Conservation (phyloP, 345 rosid species). For the Gossypium longicalyx region DNA sequence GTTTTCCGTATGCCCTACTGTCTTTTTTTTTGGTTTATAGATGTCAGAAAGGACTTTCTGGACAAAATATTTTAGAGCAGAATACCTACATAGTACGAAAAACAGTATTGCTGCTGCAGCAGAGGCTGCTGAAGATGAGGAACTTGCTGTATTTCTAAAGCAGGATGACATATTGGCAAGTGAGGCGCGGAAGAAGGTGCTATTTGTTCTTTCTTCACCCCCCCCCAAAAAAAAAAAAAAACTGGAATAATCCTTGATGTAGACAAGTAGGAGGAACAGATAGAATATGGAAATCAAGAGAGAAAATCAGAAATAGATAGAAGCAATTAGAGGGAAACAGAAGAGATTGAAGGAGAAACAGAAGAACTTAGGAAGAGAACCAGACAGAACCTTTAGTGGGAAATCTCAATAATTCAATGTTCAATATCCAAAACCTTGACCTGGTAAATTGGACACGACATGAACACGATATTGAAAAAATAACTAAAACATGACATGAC, state of each 20-base stretch:
- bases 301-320: not conserved
- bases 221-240: too few species aligned
- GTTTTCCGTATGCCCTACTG: slow-evolving; percentile 13
- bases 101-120: slow-evolving; percentile 77
- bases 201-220: not conserved
- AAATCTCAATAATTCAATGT: not conserved
- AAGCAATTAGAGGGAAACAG: not conserved
- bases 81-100: slow-evolving; percentile 72
- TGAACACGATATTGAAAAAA: not conserved
- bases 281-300: not conserved
- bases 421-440: not conserved
- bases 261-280: not conserved
- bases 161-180: slow-evolving; percentile 80
- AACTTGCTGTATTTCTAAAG: slow-evolving; percentile 83
- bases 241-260: not conserved
- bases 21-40: slow-evolving; percentile 32
- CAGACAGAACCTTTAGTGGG: not conserved
- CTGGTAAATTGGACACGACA: not conserved
- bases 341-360: not conserved
- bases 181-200: slow-evolving; percentile 78
- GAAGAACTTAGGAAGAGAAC: not conserved
- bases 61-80: slow-evolving; percentile 96
- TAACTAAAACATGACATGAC: not conserved
- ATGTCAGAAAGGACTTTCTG: slow-evolving; percentile 91
- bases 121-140: slow-evolving; percentile 98